Evolutionary conservation across 345 rosid species (phyloP), one percentile per base, ranked within the genome.

Genomic region (Balakata baccata): DNA sequence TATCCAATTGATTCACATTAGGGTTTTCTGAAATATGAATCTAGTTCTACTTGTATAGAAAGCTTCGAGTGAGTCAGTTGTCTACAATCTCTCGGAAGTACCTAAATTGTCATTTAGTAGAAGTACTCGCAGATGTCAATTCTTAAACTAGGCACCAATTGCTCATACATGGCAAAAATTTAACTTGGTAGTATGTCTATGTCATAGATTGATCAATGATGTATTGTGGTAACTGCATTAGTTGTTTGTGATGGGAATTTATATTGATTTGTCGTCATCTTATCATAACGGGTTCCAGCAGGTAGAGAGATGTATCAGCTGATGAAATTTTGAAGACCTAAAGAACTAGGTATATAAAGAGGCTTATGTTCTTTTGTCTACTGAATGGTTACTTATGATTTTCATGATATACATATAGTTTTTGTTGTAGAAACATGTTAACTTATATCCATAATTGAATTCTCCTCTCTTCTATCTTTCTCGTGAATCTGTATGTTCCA

Each of bases 201-300:
- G 61, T 29, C 5, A 38, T 52, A 23, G n/a, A 52, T 51, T 52
- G 29, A 37, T 52, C 39, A 38, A n/a, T 47, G 18, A 68, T 17
- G 47, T 43, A 0, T 43, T 43, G 47, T 43, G 47, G 47, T 5
- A 43, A 43, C 47, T 43, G 47, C 47, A 6, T 43, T 43, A 64
- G 17, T 37, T 22, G 7, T 2, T 29, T 34, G n/a, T 29, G 2
- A 58, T 67, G 4, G 38, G 53, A 18, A 2, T 10, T 49, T 49
- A 8, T 43, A 46, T 71, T 72, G 64, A 62, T 57, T 34, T 62
- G n/a, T 45, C 11, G 46, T 63, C 34, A 2, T 29, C 34, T 29
- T 68, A 34, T 73, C 39, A 37, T 49, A 61, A 66, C 82, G 81
- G 81, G 82, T 75, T 73, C 64, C 23, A 68, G 72, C 76, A 77